Evolutionary conservation across 495 filamentous ascomycete genomes (phyloP), one percentile per base, ranked within the genome.

Genomic region (Melanomma pulvis-pyrius): DNA sequence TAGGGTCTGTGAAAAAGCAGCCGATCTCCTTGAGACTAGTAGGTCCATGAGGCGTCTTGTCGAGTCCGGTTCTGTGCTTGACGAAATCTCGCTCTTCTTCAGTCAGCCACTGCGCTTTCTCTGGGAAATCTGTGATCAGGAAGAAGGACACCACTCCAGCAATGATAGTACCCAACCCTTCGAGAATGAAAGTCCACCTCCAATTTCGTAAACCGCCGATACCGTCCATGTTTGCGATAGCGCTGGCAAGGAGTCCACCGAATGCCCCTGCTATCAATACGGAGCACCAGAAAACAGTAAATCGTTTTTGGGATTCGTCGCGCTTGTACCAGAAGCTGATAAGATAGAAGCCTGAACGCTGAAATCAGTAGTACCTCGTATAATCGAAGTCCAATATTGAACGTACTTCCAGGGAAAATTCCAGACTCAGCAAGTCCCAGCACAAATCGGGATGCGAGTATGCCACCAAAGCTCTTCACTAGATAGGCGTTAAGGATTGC

Each of bases 91-190:
- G 51, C 46, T 71, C 68, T 25, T 57, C 41, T n/a, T 51, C 50
- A 6, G 56, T 71, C 26, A 71, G 32, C 68, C 68, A 71, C 22
- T 30, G 26, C 9, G 62, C 59, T 9, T 47, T 3, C 29, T 73
- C 63, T 0, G 77, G 78, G 58, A 78, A 78, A 58, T 78, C 73
- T 1, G 73, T 19, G 26, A 79, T 66, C 12, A 76, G 76, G 49
- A 76, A 77, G 49, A 61, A 77, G 6, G 65, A 47, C 4, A 56
- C 12, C n/a, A 76, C 25, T 9, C 59, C 72, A n/a, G 78, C 36
- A 7, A 77, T 3, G n/a, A 59, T 55, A 1, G 68, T 71, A 5
- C 48, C 48, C 3, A 63, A 1, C 4, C 68, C 68, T 48, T 71
- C 68, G 13, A 71, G 53, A 17, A 68, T 68, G 65, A 61, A 61